Conservation (phyloP, 106 monocot genomes). For the Dioscorea alata region DNA sequence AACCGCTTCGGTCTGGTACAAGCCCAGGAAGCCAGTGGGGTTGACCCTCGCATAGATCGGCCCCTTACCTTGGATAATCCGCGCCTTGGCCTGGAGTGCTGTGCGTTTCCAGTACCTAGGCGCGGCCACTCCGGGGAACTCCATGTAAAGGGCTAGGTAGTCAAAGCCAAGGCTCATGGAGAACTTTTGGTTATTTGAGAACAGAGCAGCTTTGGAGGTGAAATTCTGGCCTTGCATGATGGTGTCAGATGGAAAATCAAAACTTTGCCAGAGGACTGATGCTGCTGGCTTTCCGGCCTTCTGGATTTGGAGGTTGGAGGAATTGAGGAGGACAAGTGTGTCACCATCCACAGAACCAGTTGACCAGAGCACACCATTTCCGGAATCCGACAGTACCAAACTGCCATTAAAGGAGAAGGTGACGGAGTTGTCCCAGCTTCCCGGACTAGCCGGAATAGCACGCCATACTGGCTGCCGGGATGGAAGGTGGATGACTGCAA, state of each 20-base stretch:
- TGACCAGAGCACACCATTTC: slow-evolving; percentile 28
- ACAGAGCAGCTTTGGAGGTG: slow-evolving; percentile 36
- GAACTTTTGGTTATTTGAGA: slow-evolving; percentile 30
- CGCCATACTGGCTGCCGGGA: slow-evolving; percentile 50
- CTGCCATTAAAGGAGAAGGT: slow-evolving; percentile 49
- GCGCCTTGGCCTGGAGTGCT: slow-evolving; percentile 48
- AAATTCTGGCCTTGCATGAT: slow-evolving; percentile 72
- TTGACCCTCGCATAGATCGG: slow-evolving; percentile 57
- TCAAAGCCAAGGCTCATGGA: slow-evolving; percentile 38
- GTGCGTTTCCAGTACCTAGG: slow-evolving; percentile 69
- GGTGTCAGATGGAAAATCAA: slow-evolving; percentile 58
- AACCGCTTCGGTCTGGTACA: slow-evolving; percentile 62
- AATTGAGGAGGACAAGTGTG: slow-evolving; percentile 46
- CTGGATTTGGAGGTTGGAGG: slow-evolving; percentile 78
- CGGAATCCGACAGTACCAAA: slow-evolving; percentile 33
- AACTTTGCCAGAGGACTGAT: slow-evolving; percentile 58
- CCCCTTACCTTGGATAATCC: slow-evolving; percentile 36
- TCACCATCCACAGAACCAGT: slow-evolving; percentile 14
- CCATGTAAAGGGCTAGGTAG: slow-evolving; percentile 43
- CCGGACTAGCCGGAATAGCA: slow-evolving; percentile 18
- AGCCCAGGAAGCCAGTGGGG: slow-evolving; percentile 50
- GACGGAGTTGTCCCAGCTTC: slow-evolving; percentile 15
- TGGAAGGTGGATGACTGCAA: slow-evolving; percentile 57
- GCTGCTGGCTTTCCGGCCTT: background rate
- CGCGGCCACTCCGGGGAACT: background rate